Evolutionary conservation across 495 filamentous ascomycete species (phyloP).

Genomic region (Podospora comata): DNA sequence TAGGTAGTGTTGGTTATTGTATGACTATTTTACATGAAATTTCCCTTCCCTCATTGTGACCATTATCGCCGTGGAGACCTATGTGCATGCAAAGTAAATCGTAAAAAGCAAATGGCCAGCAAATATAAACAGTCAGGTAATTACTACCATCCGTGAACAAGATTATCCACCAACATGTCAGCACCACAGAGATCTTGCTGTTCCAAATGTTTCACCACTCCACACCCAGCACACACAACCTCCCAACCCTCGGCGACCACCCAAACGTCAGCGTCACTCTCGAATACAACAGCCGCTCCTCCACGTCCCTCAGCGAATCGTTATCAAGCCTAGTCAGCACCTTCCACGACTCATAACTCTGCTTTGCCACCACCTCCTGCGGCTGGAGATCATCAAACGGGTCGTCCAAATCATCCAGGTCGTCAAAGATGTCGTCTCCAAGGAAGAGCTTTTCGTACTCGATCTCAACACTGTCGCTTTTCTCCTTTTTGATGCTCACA

Average conservation of each 20-base stretch:
- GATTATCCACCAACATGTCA: neutral
- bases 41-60: too few species aligned
- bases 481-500: too few species aligned
- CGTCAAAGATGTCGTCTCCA: slow-evolving; percentile 1
- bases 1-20: neutral
- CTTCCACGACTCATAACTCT: slow-evolving; percentile 29
- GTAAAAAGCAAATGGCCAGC: too few species aligned
- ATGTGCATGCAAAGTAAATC: too few species aligned
- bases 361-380: neutral
- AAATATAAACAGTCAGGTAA: too few species aligned
- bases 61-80: too few species aligned
- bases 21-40: neutral
- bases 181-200: neutral
- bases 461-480: too few species aligned
- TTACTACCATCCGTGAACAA: too few species aligned
- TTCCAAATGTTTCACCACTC: slow-evolving; percentile 34
- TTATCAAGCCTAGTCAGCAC: slow-evolving; percentile 34
- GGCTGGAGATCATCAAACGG: neutral
- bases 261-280: slow-evolving; percentile 55
- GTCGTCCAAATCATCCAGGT: neutral
- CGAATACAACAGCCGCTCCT: slow-evolving; percentile 48
- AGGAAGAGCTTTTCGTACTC: neutral
- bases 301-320: slow-evolving; percentile 44
- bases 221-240: slow-evolving; percentile 48
- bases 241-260: slow-evolving; percentile 46